Percentiles rank a stretch among this genome's conserved stretches.
phyloP scores from a whole-genome alignment of 495 filamentous ascomycete species.

The Hypoxylon perforatum region DNA sequence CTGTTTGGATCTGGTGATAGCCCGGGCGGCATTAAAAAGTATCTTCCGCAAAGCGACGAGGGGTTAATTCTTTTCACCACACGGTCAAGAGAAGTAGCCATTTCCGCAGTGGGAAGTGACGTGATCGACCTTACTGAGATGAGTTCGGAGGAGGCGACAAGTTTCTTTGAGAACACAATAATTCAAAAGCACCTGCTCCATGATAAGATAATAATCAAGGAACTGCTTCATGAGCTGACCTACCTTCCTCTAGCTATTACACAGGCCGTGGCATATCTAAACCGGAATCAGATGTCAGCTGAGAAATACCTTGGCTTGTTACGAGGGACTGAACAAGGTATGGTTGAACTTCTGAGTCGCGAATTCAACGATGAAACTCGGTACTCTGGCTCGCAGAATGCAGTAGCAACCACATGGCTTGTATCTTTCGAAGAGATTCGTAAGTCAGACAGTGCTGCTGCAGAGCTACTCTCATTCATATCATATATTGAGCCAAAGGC shows the following conservation, averaged over 20 bases:
- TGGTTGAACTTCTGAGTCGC: conserved; percentile 56
- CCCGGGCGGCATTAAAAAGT: conserved; percentile 31
- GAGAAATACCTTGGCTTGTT: conserved; percentile 57
- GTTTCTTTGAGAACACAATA: conserved; percentile 38
- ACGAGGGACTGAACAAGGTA: conserved; percentile 51
- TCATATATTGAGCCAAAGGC: conserved; percentile 51
- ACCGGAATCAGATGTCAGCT: conserved; percentile 46
- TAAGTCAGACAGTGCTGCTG: conserved; percentile 42
- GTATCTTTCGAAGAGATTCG: conserved; percentile 63
- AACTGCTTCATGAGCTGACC: conserved; percentile 45
- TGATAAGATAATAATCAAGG: not conserved
- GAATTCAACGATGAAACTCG: conserved; percentile 61
- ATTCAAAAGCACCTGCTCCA: conserved; percentile 28
- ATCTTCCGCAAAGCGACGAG: conserved; percentile 41
- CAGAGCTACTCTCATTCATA: conserved; percentile 56
- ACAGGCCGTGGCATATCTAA: conserved; percentile 59
- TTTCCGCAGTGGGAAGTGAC: conserved; percentile 30
- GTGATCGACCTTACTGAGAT: conserved; percentile 45
- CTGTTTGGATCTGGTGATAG: conserved; percentile 17
- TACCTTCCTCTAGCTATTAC: conserved; percentile 59
- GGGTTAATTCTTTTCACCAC: conserved; percentile 50
- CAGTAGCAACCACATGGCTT: conserved; percentile 66
- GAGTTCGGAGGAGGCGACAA: conserved; percentile 32
- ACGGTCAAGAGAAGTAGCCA: conserved; percentile 40
- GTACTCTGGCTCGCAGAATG: conserved; percentile 56